Evolutionary conservation across 2,329 filamentous ascomycete species (phyloP), one percentile per base, ranked within the genome.

Genomic region (Epichloe gansuensis): DNA sequence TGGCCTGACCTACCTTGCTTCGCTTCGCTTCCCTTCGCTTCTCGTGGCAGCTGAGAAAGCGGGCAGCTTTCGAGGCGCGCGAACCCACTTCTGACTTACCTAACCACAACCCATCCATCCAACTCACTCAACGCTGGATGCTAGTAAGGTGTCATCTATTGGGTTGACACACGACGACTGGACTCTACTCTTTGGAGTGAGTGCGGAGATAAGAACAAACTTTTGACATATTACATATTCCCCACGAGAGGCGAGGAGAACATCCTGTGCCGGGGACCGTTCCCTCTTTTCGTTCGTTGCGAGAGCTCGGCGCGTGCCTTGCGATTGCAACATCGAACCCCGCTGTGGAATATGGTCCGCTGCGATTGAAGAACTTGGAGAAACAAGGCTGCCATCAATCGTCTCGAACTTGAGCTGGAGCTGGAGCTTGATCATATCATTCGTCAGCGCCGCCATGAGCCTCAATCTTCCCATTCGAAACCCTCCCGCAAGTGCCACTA

Each of bases 391-490:
- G 12, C 37, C 37, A 38, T 39, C 37, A n/a, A 13, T 13, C 37
- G 11, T 38, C 12, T 13, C 15, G 37, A 13, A n/a, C 15, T 38
- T 38, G 37, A n/a, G 37, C 37, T 38, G 12, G 37, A n/a, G 4
- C 37, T 38, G 12, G 37, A n/a, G 4, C 37, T 38, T 38, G 37
- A 38, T 4, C 28, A 9, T 9, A 46, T 48, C 53, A 50, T 52
- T 53, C 54, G 54, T 52, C 51, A 35, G 34, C 45, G 15, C 47
- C 59, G 67, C 58, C 59, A 77, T 76, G 73, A 77, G 69, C 62
- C 65, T 78, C 65, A 75, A 72, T 55, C 66, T 79, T 38, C 77
- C 77, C 49, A 61, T 79, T 57, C 75, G 75, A 55, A 66, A n/a
- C 28, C 31, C 71, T 51, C 69, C 55, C 52, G 57, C 71, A 54